These are phyloP conservation scores for Globisporangium lucens DNA, from an alignment of 352 stramenopile genomes.

Conservation along the genomic window DNA sequence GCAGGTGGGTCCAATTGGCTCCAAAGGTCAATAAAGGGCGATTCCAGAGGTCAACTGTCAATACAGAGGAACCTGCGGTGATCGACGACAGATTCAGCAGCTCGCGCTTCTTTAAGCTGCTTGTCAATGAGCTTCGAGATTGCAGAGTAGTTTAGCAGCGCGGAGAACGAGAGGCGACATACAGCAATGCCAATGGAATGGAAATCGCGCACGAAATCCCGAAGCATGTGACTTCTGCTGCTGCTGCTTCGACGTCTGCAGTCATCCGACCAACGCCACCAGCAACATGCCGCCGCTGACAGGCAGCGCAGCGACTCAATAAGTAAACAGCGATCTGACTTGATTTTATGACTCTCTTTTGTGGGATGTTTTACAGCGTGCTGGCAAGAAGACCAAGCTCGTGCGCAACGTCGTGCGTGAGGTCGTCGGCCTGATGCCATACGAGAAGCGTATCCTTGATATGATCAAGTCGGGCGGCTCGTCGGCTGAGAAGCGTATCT, in stretches of 20 bases:
- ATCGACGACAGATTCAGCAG: not conserved
- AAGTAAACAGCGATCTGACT: not conserved
- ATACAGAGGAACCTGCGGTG: not conserved
- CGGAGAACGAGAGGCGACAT: not conserved
- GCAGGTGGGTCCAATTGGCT: not conserved
- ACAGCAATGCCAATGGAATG: no score
- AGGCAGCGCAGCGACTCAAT: not conserved
- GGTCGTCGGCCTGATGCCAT: constrained; percentile 97
- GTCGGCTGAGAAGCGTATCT: constrained; percentile 98
- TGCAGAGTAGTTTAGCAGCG: not conserved
- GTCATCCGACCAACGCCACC: not conserved
- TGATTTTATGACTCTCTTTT: not conserved
- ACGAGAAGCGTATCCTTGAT: constrained; percentile 99
- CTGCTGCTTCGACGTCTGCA: not conserved
- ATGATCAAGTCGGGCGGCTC: constrained; percentile 99
- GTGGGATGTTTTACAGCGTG: constrained; percentile 34
- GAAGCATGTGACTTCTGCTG: not conserved
- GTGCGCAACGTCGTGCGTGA: constrained; percentile 96
- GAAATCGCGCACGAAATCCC: not conserved
- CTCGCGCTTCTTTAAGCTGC: not conserved
- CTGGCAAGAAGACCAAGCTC: constrained; percentile 94
- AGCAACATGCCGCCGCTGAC: not conserved
- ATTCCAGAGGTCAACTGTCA: not conserved
- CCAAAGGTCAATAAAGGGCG: not conserved
- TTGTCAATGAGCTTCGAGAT: not conserved